A percentile compares a stretch with the other conserved stretches of the same genome.
Conservation (phyloP, 192 early-diverging fungal species). For the Pilaira anomala region DNA sequence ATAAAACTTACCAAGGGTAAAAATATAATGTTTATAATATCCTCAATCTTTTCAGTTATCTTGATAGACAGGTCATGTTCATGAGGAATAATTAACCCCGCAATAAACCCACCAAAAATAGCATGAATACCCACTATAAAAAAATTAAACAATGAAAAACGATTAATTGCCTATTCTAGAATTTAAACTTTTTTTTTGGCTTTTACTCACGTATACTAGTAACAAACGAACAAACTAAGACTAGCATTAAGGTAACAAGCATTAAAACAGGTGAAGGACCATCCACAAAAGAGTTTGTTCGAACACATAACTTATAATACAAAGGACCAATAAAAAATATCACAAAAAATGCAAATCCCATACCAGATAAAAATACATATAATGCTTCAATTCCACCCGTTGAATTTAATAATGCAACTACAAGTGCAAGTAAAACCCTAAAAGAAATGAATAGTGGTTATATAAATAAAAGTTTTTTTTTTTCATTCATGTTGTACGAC, state of each 20-base stretch:
- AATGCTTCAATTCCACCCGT: conserved; percentile 65
- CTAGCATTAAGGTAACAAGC: conserved; percentile 69
- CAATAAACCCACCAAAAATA: conserved; percentile 92
- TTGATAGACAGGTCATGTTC: conserved; percentile 82
- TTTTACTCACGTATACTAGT: conserved; percentile 62
- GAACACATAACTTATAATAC: conserved; percentile 46
- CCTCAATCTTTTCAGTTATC: conserved; percentile 91
- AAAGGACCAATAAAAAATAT: conserved; percentile 66
- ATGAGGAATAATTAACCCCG: conserved; percentile 85
- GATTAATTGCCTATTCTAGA: neutral
- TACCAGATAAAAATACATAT: conserved; percentile 73
- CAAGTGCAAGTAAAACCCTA: conserved; percentile 65
- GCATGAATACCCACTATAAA: conserved; percentile 73
- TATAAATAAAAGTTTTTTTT: neutral
- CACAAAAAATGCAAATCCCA: conserved; percentile 72
- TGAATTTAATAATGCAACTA: conserved; percentile 84
- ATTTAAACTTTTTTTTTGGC: neutral
- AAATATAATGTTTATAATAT: conserved; percentile 81
- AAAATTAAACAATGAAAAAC: no score
- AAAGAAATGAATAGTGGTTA: neutral
- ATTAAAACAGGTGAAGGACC: conserved; percentile 59
- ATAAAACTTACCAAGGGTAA: conserved; percentile 67
- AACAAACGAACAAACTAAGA: conserved; percentile 73
- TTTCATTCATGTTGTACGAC: conserved; percentile 28
- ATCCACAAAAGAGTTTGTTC: conserved; percentile 50